Conservation (phyloP, 257 asterid species). For the Forsythia viridissima region DNA sequence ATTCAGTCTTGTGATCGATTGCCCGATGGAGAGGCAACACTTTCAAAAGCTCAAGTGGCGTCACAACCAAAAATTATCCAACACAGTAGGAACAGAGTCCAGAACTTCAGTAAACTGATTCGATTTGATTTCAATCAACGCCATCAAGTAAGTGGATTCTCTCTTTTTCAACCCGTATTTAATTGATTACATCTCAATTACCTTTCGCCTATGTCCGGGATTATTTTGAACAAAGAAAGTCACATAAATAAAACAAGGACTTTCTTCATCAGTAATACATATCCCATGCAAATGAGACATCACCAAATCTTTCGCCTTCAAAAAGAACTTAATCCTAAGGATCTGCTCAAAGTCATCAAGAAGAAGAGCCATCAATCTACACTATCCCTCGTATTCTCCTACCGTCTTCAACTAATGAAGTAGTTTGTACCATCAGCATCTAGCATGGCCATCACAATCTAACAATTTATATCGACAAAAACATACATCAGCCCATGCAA, state of each 20-base stretch:
- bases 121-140: background rate
- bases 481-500: background rate
- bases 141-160: background rate
- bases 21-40: background rate
- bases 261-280: background rate
- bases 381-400: background rate
- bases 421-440: background rate
- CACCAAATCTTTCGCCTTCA: background rate
- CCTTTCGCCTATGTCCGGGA: background rate
- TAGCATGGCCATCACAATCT: too few species aligned
- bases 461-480: background rate
- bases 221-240: background rate
- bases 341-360: conserved; percentile 15
- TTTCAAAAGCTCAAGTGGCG: background rate
- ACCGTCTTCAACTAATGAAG: background rate
- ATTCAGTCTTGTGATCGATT: background rate
- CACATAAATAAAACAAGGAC: background rate
- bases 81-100: too few species aligned
- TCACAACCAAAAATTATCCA: too few species aligned
- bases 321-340: background rate
- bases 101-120: background rate
- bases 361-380: background rate
- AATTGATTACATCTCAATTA: background rate
- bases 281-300: background rate
- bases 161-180: background rate